Evolutionary conservation across 179 eudicot species (phyloP), one percentile per base, ranked within the genome.

Genomic region (Silene coronaria): DNA sequence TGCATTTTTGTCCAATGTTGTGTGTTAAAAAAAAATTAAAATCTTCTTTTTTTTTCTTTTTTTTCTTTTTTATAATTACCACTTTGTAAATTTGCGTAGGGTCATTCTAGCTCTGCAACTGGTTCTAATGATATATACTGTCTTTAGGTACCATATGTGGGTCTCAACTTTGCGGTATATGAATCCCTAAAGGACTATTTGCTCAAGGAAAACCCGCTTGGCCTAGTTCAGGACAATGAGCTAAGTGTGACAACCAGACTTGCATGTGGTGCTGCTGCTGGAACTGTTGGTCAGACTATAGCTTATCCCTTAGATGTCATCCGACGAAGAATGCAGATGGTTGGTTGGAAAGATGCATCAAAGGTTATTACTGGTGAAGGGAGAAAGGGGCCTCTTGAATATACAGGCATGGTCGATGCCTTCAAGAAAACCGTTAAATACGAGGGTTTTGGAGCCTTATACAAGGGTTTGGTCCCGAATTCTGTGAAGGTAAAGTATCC

Each of bases 291-390:
- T 72, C 97, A 93, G 76, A 93, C 98, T 66, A 89, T 93, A 77
- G 98, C 97, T 65, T 91, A 93, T 80, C 98, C 98, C 48, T 86
- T 93, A 67, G 97, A 91, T 76, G 97, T 93, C 24, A 82, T 91
- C 55, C 96, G 98, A 53, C 86, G 98, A 66, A 88, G 97, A 79
- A 93, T 93, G 98, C 98, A 93, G 80, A 93, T 93, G 97, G 91
- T 87, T 26, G 98, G 98, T 32, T 93, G 98, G 97, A 90, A 80
- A 78, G 85, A 84, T 78, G 98, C 97, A 61, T 82, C 91, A 26
- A 82, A 96, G 6, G 82, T 93, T 69, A 78, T 93, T 51, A 81
- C 89, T 5, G 97, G 97, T 45, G 92, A 88, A 51, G 96, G 97
- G 30, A 84, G 85, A 80, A 85, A 85, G 77, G 87, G 88, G 21